A percentile compares a stretch with the other conserved stretches of the same genome.
These are phyloP conservation scores for Trichocladium uniseriatum DNA, from an alignment of 495 filamentous ascomycete genomes.

Conservation along the genomic window DNA sequence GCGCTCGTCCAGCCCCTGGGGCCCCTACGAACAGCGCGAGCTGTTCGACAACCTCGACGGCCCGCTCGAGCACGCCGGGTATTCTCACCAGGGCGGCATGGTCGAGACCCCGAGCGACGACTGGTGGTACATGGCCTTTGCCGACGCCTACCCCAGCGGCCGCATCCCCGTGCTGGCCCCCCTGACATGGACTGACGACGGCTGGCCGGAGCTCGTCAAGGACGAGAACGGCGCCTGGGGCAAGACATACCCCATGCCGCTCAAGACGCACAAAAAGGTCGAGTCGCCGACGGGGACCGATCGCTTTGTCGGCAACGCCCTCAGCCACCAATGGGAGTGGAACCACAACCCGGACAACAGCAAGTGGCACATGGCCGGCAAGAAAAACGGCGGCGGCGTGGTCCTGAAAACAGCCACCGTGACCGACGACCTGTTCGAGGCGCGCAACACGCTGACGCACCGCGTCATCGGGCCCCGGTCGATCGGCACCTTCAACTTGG, in stretches of 20 bases:
- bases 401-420: constrained; percentile 41
- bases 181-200: constrained; percentile 40
- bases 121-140: constrained; percentile 53
- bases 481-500: constrained; percentile 37
- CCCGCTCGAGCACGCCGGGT: constrained; percentile 37
- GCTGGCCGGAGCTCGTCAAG: constrained; percentile 36
- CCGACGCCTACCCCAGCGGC: constrained; percentile 45
- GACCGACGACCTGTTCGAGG: constrained; percentile 42
- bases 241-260: constrained; percentile 34
- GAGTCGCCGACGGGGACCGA: too few relatives aligned
- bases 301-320: constrained; percentile 28
- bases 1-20: constrained; percentile 36
- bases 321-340: constrained; percentile 48
- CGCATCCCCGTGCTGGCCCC: constrained; percentile 49
- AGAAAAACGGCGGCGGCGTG: constrained; percentile 21
- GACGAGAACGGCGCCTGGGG: constrained; percentile 38
- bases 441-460: constrained; percentile 48
- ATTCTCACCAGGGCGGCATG: constrained; percentile 46
- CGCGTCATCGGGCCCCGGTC: constrained; percentile 42
- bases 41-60: constrained; percentile 27
- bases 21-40: constrained; percentile 32
- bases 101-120: constrained; percentile 41
- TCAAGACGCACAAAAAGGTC: constrained; percentile 13
- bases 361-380: constrained; percentile 13
- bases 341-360: constrained; percentile 49